Conservation (phyloP, 345 rosid species). For the Aethionema arabicum region DNA sequence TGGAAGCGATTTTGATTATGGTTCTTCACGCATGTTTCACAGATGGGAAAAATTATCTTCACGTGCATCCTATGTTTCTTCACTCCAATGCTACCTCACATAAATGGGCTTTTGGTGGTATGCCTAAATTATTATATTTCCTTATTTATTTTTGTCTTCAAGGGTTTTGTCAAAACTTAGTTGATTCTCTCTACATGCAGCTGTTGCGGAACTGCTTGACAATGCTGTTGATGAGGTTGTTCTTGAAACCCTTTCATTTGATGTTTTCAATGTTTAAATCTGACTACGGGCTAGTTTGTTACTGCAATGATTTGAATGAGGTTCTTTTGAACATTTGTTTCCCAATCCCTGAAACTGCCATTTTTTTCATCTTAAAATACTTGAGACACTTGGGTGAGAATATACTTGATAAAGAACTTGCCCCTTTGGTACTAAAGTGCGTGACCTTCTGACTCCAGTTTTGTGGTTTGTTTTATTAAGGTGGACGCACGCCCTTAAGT, state of each 20-base stretch:
- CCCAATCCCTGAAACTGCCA: too few species aligned
- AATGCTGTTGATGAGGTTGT: constrained; percentile 98
- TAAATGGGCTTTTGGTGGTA: constrained; percentile 99
- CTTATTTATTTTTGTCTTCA: constrained; percentile 3
- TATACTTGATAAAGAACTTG: constrained; percentile 12
- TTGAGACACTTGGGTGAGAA: neutral
- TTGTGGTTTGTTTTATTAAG: constrained; percentile 18
- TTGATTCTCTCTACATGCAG: constrained; percentile 47
- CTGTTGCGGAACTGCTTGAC: constrained; percentile 92
- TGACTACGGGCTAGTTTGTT: constrained; percentile 25
- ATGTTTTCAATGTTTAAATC: constrained; percentile 10
- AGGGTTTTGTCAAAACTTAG: constrained; percentile 20
- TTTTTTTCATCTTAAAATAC: neutral
- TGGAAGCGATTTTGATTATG: constrained; percentile 13
- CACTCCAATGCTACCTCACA: constrained; percentile 99
- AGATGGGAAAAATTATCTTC: constrained; percentile 79
- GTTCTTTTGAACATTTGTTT: too few species aligned
- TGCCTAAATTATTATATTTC: constrained; percentile 27
- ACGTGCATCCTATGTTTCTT: constrained; percentile 94
- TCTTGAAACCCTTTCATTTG: constrained; percentile 8
- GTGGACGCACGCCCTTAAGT: constrained; percentile 17
- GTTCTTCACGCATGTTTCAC: constrained; percentile 16
- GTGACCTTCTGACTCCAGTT: constrained; percentile 14
- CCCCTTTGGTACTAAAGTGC: constrained; percentile 10
- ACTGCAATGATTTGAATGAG: too few species aligned